Conservation (phyloP, 805 yeast genomes). For the Candida germanica region DNA sequence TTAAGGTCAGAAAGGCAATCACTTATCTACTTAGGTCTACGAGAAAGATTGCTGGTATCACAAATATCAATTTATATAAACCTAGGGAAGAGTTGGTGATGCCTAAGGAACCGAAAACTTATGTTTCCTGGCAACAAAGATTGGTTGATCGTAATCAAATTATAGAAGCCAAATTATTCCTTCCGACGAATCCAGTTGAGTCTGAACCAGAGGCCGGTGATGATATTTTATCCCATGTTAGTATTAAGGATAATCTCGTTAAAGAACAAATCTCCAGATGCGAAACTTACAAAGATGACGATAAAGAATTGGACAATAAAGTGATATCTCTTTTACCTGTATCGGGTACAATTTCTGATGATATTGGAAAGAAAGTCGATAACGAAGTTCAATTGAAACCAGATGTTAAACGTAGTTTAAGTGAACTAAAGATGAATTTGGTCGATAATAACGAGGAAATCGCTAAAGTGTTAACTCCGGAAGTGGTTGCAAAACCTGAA, state of each 20-base stretch:
- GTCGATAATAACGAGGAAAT: constrained; percentile 9
- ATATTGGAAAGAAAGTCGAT: constrained; percentile 12
- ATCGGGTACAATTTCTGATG: constrained; percentile 2
- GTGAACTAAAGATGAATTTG: constrained; percentile 12
- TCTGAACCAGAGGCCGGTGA: not conserved
- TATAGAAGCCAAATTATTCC: constrained; percentile 9
- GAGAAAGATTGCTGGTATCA: constrained; percentile 45
- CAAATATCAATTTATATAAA: constrained; percentile 31
- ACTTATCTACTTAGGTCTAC: constrained; percentile 59
- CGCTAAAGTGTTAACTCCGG: constrained; percentile 3
- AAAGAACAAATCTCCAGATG: constrained; percentile 1
- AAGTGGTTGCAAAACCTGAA: constrained; percentile 4
- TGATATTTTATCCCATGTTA: not conserved
- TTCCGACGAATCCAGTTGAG: not conserved
- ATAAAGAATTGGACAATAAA: not conserved
- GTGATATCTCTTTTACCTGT: constrained; percentile 5
- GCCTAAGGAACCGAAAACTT: constrained; percentile 28
- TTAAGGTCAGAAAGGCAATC: constrained; percentile 60
- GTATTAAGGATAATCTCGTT: not conserved
- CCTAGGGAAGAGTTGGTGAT: constrained; percentile 38
- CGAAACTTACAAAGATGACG: not conserved
- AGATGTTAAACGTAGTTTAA: constrained; percentile 11
- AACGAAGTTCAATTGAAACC: constrained; percentile 11
- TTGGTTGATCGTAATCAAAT: constrained; percentile 27
- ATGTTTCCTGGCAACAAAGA: constrained; percentile 36